These are phyloP conservation scores for Eutrema heterophyllum DNA, from an alignment of 345 rosid genomes.

Conservation along the genomic window DNA sequence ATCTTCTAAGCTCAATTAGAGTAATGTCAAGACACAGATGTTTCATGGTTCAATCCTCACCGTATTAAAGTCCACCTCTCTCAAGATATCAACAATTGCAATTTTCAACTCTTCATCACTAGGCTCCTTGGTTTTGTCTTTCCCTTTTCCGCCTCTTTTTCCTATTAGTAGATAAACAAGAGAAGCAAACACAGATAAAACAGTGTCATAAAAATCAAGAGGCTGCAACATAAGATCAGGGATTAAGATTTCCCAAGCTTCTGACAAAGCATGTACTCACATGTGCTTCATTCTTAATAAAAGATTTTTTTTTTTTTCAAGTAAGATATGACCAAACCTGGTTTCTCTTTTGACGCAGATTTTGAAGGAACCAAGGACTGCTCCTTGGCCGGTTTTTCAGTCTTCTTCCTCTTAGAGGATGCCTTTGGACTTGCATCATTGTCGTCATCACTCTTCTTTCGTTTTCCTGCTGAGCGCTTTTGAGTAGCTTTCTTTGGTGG, in stretches of 20 bases:
- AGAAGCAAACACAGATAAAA: background rate
- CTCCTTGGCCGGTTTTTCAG: constrained; percentile 39
- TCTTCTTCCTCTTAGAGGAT: constrained; percentile 58
- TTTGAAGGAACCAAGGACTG: constrained; percentile 41
- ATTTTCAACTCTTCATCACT: constrained; percentile 58
- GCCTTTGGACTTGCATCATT: constrained; percentile 56
- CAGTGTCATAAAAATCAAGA: background rate
- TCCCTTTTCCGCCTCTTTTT: constrained; percentile 51
- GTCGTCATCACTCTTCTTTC: constrained; percentile 48
- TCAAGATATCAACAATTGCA: constrained; percentile 71
- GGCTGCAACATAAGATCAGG: background rate
- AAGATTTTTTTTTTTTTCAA: background rate
- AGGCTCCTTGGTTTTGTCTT: constrained; percentile 56
- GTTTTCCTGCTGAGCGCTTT: constrained; percentile 48
- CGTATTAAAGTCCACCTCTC: constrained; percentile 81
- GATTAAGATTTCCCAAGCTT: background rate
- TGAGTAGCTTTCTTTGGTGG: constrained; percentile 47
- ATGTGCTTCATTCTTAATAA: background rate
- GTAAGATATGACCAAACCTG: constrained; percentile 32
- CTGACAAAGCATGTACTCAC: background rate
- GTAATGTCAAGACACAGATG: background rate
- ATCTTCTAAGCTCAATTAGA: background rate
- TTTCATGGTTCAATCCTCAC: constrained; percentile 40
- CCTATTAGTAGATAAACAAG: constrained; percentile 33
- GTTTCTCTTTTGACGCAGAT: constrained; percentile 61